These are phyloP conservation scores for Pyrenochaeta sp. DNA, from an alignment of 2,329 filamentous ascomycete species.

Conservation along the genomic window DNA sequence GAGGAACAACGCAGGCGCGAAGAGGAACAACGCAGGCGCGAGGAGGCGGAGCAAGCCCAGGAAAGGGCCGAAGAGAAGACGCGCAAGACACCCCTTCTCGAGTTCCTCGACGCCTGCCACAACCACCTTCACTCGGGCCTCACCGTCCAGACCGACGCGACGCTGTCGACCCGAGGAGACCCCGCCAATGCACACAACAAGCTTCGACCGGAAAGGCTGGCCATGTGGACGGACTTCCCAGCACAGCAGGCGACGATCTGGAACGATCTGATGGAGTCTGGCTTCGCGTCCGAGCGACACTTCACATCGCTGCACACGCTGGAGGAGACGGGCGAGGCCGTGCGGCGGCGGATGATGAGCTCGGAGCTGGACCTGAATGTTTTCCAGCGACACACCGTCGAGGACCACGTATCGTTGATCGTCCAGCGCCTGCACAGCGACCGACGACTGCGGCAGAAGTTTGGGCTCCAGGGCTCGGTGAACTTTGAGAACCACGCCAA, in stretches of 20 bases:
- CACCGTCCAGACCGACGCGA: slow-evolving; percentile 13
- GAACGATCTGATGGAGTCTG: slow-evolving; percentile 18
- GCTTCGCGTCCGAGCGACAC: slow-evolving; percentile 16
- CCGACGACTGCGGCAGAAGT: slow-evolving; percentile 13
- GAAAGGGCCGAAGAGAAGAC: slow-evolving; percentile 11
- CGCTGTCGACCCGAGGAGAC: slow-evolving; percentile 20
- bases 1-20: neutral
- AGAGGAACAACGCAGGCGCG: slow-evolving; percentile 17
- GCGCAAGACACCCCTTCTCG: slow-evolving; percentile 23
- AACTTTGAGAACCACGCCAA: slow-evolving; percentile 29
- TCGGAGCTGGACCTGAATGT: slow-evolving; percentile 26
- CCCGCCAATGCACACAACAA: slow-evolving; percentile 29
- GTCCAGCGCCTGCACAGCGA: slow-evolving; percentile 18
- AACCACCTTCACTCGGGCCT: slow-evolving; percentile 16
- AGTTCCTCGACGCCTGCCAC: slow-evolving; percentile 25
- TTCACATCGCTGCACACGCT: slow-evolving; percentile 25
- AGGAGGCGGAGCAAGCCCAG: slow-evolving; percentile 7
- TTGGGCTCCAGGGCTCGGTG: slow-evolving; percentile 22
- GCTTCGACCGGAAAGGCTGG: slow-evolving; percentile 18
- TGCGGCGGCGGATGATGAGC: slow-evolving; percentile 17
- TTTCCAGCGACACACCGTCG: slow-evolving; percentile 22
- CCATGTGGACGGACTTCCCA: slow-evolving; percentile 20
- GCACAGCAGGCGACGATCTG: slow-evolving; percentile 22
- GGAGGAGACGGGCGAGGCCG: slow-evolving; percentile 16
- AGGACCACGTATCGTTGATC: slow-evolving; percentile 20